phyloP scores from a whole-genome alignment of 176 grass and related monocot genomes.

The Saccharum spontaneum region DNA sequence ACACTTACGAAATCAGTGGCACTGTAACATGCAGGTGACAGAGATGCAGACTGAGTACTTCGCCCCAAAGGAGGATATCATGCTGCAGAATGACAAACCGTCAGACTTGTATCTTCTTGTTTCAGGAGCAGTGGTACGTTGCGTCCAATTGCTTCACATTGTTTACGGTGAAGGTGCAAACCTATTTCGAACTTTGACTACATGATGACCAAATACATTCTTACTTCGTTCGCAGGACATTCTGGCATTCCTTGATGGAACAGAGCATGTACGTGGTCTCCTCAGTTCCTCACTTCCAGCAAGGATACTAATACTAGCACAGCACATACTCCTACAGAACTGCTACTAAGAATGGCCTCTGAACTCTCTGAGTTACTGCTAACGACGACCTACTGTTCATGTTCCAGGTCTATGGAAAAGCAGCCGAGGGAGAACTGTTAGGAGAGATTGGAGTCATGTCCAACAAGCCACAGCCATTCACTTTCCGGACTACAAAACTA shows the following conservation, averaged over 20 bases:
- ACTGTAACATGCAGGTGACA: not conserved
- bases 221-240: constrained; percentile 45
- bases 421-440: constrained; percentile 59
- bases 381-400: not conserved
- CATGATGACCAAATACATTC: not conserved
- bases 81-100: constrained; percentile 74
- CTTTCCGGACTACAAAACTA: constrained; percentile 60
- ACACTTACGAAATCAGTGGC: not conserved
- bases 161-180: not conserved
- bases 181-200: not conserved
- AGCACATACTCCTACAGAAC: not conserved
- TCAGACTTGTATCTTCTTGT: constrained; percentile 73
- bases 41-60: constrained; percentile 72
- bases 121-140: constrained; percentile 68
- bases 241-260: constrained; percentile 40
- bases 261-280: constrained; percentile 37
- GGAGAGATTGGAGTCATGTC: constrained; percentile 73
- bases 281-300: not conserved
- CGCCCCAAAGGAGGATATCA: constrained; percentile 79
- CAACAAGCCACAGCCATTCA: constrained; percentile 65
- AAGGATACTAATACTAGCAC: no score
- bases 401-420: constrained; percentile 54
- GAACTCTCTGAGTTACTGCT: not conserved
- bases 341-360: not conserved
- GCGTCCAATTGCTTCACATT: not conserved